phyloP scores from a whole-genome alignment of 257 asterid species.

The Ballota nigra region DNA sequence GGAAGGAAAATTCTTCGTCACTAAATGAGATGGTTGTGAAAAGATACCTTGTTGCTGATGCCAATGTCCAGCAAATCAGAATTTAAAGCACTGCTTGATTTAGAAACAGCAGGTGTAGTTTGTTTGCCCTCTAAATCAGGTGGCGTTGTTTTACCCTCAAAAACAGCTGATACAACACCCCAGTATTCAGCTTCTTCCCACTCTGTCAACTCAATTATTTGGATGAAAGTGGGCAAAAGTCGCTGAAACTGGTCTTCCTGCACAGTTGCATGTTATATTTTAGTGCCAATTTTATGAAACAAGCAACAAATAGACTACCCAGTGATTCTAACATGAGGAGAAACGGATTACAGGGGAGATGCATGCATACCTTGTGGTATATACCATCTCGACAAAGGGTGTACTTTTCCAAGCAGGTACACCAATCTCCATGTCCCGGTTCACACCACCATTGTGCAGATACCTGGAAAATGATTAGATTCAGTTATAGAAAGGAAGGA shows the following conservation, averaged over 20 bases:
- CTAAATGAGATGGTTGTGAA: not conserved
- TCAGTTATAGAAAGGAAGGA: not conserved
- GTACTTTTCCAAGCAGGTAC: slow-evolving; percentile 89
- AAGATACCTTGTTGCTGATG: slow-evolving; percentile 82
- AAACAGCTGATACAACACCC: slow-evolving; percentile 71
- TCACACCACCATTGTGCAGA: slow-evolving; percentile 94
- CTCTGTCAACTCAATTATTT: slow-evolving; percentile 79
- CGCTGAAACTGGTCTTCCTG: slow-evolving; percentile 97
- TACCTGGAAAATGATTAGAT: slow-evolving; percentile 44
- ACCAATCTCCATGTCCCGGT: slow-evolving; percentile 99
- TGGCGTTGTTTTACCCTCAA: slow-evolving; percentile 62
- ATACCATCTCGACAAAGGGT: slow-evolving; percentile 89
- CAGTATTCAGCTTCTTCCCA: slow-evolving; percentile 76
- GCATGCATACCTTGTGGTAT: slow-evolving; percentile 72
- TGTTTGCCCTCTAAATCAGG: slow-evolving; percentile 73
- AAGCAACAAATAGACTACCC: not conserved
- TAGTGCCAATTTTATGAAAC: slow-evolving; percentile 2
- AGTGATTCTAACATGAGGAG: not conserved
- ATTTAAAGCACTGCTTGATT: slow-evolving; percentile 32
- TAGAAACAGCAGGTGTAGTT: slow-evolving; percentile 34
- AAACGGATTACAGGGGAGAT: not conserved
- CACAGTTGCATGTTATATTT: slow-evolving; percentile 14
- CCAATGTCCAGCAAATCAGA: slow-evolving; percentile 53
- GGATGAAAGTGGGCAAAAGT: slow-evolving; percentile 84
- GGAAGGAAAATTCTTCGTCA: not conserved